Percentiles rank a stretch among this genome's conserved stretches.
Evolutionary conservation across 805 yeast genomes (phyloP).

Genomic region (Candida dajiaensis): DNA sequence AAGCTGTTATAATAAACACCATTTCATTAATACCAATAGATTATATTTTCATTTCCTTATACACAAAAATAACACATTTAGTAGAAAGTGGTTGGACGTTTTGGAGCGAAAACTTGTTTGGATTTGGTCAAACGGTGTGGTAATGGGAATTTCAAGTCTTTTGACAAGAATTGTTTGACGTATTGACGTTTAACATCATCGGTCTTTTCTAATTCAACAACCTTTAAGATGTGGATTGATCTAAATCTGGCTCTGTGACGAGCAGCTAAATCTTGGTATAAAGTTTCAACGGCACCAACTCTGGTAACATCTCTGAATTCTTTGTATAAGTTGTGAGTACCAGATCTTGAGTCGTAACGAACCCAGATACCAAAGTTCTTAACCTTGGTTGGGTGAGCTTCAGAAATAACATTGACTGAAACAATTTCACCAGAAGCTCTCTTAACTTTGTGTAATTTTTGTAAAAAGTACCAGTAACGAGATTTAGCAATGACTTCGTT

Average conservation of each 20-base stretch:
- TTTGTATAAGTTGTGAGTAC: constrained; percentile 99
- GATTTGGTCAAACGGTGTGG: constrained; percentile 98
- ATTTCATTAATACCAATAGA: background rate
- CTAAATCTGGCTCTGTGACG: constrained; percentile 99
- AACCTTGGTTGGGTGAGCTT: constrained; percentile 97
- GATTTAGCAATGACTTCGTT: constrained; percentile 99
- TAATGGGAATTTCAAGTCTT: constrained; percentile 98
- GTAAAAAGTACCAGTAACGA: constrained; percentile 99
- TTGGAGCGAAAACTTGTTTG: constrained; percentile 79
- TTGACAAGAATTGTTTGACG: constrained; percentile 93
- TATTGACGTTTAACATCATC: constrained; percentile 99
- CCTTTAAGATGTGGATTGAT: constrained; percentile 98
- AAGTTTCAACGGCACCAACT: constrained; percentile 96
- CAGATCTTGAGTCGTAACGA: constrained; percentile 99
- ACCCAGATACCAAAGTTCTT: constrained; percentile 99
- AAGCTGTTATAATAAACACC: background rate
- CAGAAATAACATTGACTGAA: constrained; percentile 84
- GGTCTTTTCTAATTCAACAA: constrained; percentile 96
- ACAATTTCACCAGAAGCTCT: constrained; percentile 99
- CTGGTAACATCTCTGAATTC: constrained; percentile 99
- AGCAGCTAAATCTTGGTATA: constrained; percentile 99
- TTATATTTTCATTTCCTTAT: constrained; percentile 1
- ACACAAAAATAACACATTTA: constrained; percentile 35
- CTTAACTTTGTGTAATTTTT: constrained; percentile 98
- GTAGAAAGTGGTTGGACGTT: constrained; percentile 97